These are phyloP conservation scores for Aureococcus anophagefferens DNA, from an alignment of 108 stramenopile species.

Conservation along the genomic window DNA sequence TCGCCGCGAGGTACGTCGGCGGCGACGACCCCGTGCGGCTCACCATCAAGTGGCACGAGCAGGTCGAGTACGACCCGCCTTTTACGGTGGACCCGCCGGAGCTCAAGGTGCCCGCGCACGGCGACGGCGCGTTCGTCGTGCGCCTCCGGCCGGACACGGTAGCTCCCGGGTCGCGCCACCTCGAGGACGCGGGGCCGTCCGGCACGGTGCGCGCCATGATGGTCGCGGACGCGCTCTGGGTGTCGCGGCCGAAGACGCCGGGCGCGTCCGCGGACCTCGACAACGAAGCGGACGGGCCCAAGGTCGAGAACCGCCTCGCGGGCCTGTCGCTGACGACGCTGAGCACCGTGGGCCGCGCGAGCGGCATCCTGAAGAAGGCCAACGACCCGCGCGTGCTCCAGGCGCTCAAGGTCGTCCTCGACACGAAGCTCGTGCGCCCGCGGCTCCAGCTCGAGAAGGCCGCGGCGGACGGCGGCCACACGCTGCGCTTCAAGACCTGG, in stretches of 20 bases:
- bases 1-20: neutral
- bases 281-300: too few species aligned
- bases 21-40: neutral
- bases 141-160: neutral
- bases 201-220: neutral
- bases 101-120: constrained; percentile 12
- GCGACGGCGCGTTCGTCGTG: constrained; percentile 4
- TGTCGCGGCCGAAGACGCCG: too few species aligned
- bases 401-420: neutral
- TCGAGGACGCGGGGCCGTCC: neutral
- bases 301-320: too few species aligned
- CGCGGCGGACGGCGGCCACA: neutral
- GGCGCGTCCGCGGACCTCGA: too few species aligned
- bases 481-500: neutral
- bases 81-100: constrained; percentile 6
- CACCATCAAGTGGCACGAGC: constrained; percentile 10
- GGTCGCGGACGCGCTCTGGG: neutral
- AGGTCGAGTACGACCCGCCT: constrained; percentile 8
- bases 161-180: neutral
- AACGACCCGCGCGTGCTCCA: neutral
- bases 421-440: neutral
- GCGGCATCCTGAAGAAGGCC: too few species aligned
- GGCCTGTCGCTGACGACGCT: too few species aligned
- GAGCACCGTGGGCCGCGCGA: too few species aligned
- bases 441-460: neutral